Conservation (phyloP, 306 rosid species). For the Arachis stenosperma region DNA sequence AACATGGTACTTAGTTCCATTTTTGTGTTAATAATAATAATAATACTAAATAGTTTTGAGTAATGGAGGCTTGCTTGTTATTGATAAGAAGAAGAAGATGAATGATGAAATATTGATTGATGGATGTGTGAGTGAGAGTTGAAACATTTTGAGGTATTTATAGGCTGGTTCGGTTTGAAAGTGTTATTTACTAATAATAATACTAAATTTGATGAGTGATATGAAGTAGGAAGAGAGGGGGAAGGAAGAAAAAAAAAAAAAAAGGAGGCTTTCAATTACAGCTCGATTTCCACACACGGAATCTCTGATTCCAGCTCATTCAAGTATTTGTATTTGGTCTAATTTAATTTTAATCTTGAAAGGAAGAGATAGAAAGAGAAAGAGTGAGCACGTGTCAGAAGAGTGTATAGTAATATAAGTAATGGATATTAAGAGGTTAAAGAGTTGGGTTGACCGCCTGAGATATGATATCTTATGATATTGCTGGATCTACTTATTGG, state of each 20-base stretch:
- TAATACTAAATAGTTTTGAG: not conserved
- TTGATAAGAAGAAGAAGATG: not conserved
- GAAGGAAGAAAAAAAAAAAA: constrained; percentile 34
- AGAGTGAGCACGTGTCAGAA: constrained; percentile 51
- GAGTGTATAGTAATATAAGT: constrained; percentile 19
- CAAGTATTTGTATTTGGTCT: constrained; percentile 22
- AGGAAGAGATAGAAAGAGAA: not conserved
- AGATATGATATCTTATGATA: not conserved
- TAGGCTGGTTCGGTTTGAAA: constrained; percentile 28
- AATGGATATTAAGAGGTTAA: not conserved
- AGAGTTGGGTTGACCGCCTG: constrained; percentile 38
- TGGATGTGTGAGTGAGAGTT: constrained; percentile 37
- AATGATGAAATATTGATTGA: not conserved
- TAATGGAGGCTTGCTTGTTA: not conserved
- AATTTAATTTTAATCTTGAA: constrained; percentile 30
- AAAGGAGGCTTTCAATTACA: constrained; percentile 51
- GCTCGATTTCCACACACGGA: constrained; percentile 70
- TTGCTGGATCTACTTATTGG: constrained; percentile 13
- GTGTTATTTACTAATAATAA: too few species aligned
- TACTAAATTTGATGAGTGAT: not conserved
- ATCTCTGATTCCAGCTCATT: constrained; percentile 72
- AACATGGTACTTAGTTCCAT: constrained; percentile 48
- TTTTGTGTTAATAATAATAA: not conserved
- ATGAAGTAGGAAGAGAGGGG: constrained; percentile 34
- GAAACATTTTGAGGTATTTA: constrained; percentile 45